These are phyloP conservation scores for Chytriomyces hyalinus DNA, from an alignment of 192 early-diverging fungal species.

Conservation along the genomic window DNA sequence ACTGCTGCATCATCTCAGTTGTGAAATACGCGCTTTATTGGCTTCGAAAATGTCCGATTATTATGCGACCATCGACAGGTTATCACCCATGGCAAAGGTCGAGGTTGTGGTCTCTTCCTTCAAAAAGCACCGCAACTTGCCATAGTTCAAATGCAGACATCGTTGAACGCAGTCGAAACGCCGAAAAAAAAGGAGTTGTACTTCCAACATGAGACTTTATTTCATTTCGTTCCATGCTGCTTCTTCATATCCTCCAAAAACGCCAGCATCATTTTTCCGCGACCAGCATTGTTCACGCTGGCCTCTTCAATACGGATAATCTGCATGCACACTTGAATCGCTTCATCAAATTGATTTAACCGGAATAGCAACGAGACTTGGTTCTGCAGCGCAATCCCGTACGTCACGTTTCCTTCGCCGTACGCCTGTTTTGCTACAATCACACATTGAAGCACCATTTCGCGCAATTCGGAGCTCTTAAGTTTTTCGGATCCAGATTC, in stretches of 20 bases:
- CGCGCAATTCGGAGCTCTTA: slow-evolving; percentile 1
- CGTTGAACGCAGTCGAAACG: no score
- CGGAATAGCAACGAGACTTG: background rate
- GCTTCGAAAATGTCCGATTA: no score
- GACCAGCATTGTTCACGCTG: slow-evolving; percentile 1
- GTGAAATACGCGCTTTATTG: no score
- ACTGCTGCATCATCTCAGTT: no score
- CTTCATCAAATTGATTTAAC: background rate
- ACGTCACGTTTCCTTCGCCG: slow-evolving; percentile 7
- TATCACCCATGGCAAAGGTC: no score
- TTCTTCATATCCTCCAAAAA: slow-evolving; percentile 14
- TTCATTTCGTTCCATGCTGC: background rate
- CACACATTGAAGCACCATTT: slow-evolving; percentile 50
- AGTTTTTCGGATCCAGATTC: background rate
- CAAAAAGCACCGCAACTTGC: no score
- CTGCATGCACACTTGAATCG: slow-evolving; percentile 43
- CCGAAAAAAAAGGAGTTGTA: no score
- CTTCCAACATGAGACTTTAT: no score
- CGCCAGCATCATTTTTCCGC: slow-evolving; percentile 10
- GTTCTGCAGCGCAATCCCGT: background rate
- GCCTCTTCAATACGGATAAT: slow-evolving; percentile 36
- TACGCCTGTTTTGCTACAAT: slow-evolving; percentile 46
- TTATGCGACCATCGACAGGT: no score
- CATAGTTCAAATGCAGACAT: no score
- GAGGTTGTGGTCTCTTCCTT: no score